These are phyloP conservation scores for Laguncularia racemosa DNA, from an alignment of 345 rosid species.

Conservation along the genomic window DNA sequence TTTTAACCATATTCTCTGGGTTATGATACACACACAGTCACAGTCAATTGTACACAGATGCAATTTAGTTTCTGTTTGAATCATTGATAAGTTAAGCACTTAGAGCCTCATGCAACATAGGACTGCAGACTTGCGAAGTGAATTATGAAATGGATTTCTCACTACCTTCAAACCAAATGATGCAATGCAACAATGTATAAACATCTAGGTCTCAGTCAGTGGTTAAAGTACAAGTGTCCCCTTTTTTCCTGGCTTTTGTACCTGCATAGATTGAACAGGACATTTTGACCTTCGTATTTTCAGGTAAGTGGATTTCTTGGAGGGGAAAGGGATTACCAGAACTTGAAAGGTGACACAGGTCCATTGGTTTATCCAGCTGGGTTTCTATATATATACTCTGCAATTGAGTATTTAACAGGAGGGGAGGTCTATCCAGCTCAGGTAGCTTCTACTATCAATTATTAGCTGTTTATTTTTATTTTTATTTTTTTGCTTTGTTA, in stretches of 20 bases:
- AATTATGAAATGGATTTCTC: background rate
- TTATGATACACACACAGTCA: too few relatives aligned
- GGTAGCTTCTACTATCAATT: slow-evolving; percentile 26
- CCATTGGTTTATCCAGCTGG: slow-evolving; percentile 97
- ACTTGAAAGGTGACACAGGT: slow-evolving; percentile 91
- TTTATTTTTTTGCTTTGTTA: background rate
- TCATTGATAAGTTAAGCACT: too few relatives aligned
- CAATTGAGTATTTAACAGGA: slow-evolving; percentile 58
- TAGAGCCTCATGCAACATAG: too few relatives aligned
- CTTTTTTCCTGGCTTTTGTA: background rate
- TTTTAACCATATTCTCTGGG: too few relatives aligned
- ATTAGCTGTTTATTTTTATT: background rate
- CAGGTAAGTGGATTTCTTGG: slow-evolving; percentile 85
- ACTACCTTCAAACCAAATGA: background rate
- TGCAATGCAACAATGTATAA: background rate
- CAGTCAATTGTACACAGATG: too few relatives aligned
- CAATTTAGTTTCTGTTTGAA: too few relatives aligned
- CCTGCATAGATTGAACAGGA: background rate
- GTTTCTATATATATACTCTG: slow-evolving; percentile 85
- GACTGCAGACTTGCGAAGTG: too few relatives aligned
- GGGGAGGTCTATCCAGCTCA: slow-evolving; percentile 71
- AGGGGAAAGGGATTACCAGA: slow-evolving; percentile 84
- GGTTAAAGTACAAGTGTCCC: background rate
- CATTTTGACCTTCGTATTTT: slow-evolving; percentile 5
- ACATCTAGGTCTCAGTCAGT: slow-evolving; percentile 1